Base-by-base conservation (phyloP, 176 grass and related monocot genomes). In the Bolboschoenus planiculmis region DNA sequence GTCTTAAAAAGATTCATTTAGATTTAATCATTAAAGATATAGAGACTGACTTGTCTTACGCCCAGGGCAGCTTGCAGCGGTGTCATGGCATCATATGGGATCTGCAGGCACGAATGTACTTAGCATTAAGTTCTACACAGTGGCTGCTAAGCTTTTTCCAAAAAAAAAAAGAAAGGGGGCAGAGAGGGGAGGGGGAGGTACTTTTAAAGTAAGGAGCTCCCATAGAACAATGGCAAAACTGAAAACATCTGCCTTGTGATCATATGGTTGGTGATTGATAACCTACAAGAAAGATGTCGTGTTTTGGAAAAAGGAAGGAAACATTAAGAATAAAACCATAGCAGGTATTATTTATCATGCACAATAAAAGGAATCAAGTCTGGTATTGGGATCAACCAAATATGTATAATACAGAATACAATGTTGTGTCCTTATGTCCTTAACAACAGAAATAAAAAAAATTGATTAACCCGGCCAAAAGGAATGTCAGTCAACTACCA, bases 201-300 rank as follows among this genome's bases (percentile, higher is more conserved):
- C 97, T 89, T 99, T 96, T 47, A 89, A 90, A 34, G 97, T 99
- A 84, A 90, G 85, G 33, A 99, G 91, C 83, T 99, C 97, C 97
- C 97, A 99, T 60, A 99, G 92, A 56, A 99, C 97, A 86, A 99
- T 92, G 39, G 92, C 86, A 86, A 99, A 99, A 87, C 97, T 99
- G 65, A 95, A 99, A 31, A 99, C 87, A 90, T 99, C 97, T 81
- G 91, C 97, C 88, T 93, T 99, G 47, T 88, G 87, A 89, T 99
- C 97, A 50, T 99, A 99, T 5, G 84, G 93, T 71, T 85, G 86
- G 80, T 99, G 97, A 89, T 99, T 98, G 90, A 98, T 95, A 88
- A 98, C 95, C 95, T 98, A 93, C 39, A 44, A 66, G 23, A 82
- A 81, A 18, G 56, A 54, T 21, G 18, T 16, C 24, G 3, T 23